These are phyloP conservation scores for Haemoproteus tartakovskyi DNA, from an alignment of 169 alveolate species.

Conservation along the genomic window DNA sequence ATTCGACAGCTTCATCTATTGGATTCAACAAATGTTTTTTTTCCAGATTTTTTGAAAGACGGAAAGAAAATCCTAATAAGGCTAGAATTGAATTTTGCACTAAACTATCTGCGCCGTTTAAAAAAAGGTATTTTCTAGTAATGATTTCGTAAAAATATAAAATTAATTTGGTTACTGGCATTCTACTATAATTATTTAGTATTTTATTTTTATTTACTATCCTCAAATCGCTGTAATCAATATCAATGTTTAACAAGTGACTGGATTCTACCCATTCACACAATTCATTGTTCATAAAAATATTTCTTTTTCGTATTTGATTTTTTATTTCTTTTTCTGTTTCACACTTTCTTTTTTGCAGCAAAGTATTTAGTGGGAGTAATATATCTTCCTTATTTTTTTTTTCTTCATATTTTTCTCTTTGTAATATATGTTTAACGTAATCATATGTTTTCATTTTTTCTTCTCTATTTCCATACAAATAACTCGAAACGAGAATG, in stretches of 20 bases:
- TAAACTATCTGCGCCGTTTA: conserved; percentile 35
- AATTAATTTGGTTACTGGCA: conserved; percentile 42
- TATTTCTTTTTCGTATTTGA: conserved; percentile 18
- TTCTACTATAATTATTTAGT: conserved; percentile 48
- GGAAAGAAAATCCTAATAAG: conserved; percentile 31
- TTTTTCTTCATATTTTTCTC: neutral
- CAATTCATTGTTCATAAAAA: conserved; percentile 48
- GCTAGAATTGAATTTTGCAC: conserved; percentile 36
- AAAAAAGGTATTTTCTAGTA: conserved; percentile 22
- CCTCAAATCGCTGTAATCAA: conserved; percentile 45
- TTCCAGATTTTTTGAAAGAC: conserved; percentile 12
- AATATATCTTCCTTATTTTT: neutral
- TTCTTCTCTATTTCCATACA: conserved; percentile 5
- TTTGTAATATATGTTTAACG: neutral
- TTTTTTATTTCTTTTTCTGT: conserved; percentile 14
- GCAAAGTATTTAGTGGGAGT: conserved; percentile 7
- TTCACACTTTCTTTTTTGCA: conserved; percentile 16
- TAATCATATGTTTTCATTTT: conserved; percentile 18
- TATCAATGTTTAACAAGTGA: conserved; percentile 31
- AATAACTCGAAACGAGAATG: conserved; percentile 3
- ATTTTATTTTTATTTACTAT: conserved; percentile 1
- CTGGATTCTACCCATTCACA: conserved; percentile 63
- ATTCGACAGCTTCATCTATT: conserved; percentile 28
- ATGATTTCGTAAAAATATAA: conserved; percentile 59
- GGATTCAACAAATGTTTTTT: conserved; percentile 6